Conservation (phyloP, 768 basidiomycete species). For the Termitomyces sp. region DNA sequence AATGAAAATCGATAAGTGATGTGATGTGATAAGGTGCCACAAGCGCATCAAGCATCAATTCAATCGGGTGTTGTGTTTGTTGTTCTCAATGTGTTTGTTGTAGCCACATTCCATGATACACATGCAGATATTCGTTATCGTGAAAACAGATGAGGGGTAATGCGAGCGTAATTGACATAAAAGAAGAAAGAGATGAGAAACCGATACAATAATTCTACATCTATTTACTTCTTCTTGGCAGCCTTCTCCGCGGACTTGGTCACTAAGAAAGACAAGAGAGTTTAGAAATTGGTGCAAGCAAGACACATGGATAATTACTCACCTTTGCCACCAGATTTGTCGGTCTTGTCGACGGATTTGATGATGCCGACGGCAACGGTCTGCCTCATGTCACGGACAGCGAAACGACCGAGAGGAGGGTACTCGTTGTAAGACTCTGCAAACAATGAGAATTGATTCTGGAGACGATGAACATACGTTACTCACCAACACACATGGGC, state of each 20-base stretch:
- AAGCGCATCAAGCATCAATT: neutral
- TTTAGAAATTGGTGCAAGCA: neutral
- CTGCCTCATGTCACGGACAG: conserved; percentile 99
- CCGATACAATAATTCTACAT: conserved; percentile 69
- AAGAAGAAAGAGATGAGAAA: conserved; percentile 48
- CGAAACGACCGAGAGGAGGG: conserved; percentile 99
- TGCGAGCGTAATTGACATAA: conserved; percentile 35
- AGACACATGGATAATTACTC: conserved; percentile 17
- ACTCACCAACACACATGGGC: conserved; percentile 65
- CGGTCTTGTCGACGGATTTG: conserved; percentile 95
- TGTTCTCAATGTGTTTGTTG: too few relatives aligned
- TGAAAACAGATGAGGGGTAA: conserved; percentile 25
- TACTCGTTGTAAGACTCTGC: conserved; percentile 89
- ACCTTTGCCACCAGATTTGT: conserved; percentile 87
- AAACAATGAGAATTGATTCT: conserved; percentile 1
- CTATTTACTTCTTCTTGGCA: conserved; percentile 92
- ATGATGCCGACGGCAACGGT: conserved; percentile 99
- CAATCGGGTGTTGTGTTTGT: too few relatives aligned
- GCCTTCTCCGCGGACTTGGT: conserved; percentile 98
- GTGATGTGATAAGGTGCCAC: too few relatives aligned
- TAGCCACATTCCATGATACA: conserved; percentile 8
- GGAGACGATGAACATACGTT: neutral
- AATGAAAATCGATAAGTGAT: too few relatives aligned
- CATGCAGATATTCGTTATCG: conserved; percentile 32
- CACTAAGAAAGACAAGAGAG: conserved; percentile 38